These are phyloP conservation scores for Immersiella caudata DNA, from an alignment of 495 filamentous ascomycete species.

Conservation along the genomic window DNA sequence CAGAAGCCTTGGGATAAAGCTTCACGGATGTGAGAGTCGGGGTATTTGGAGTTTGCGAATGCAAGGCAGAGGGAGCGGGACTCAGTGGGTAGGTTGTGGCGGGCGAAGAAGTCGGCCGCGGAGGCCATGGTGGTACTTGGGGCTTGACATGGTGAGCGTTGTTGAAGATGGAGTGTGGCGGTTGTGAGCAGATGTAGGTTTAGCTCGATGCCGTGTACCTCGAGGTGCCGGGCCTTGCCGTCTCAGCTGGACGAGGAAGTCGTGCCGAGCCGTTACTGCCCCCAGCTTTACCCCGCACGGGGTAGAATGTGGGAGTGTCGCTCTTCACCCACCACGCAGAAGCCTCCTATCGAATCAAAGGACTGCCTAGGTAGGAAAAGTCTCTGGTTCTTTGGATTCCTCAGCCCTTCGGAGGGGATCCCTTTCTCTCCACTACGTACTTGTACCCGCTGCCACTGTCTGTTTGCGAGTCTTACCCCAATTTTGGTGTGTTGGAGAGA, in stretches of 20 bases:
- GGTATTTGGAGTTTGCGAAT: background rate
- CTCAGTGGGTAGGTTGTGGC: slow-evolving; percentile 15
- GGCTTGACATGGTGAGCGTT: background rate
- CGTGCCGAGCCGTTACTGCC: background rate
- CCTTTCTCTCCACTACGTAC: too few relatives aligned
- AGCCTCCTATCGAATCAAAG: too few relatives aligned
- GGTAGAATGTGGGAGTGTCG: too few relatives aligned
- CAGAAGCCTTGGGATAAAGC: slow-evolving; percentile 54
- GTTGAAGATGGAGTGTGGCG: background rate
- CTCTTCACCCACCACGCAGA: too few relatives aligned
- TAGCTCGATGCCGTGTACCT: background rate
- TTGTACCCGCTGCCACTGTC: too few relatives aligned
- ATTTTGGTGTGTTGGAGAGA: background rate
- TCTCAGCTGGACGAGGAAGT: background rate
- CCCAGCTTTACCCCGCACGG: too few relatives aligned
- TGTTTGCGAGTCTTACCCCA: background rate
- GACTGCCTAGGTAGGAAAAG: too few relatives aligned
- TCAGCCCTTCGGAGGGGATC: too few relatives aligned
- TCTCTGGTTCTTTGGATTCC: too few relatives aligned
- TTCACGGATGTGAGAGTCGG: slow-evolving; percentile 25
- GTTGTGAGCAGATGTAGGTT: background rate
- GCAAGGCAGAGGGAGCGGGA: background rate
- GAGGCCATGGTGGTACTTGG: background rate
- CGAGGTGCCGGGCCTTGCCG: background rate
- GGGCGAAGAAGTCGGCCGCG: slow-evolving; percentile 19